These are phyloP conservation scores for Saccharomyces eubayanus DNA, from an alignment of 805 yeast species.

Conservation along the genomic window DNA sequence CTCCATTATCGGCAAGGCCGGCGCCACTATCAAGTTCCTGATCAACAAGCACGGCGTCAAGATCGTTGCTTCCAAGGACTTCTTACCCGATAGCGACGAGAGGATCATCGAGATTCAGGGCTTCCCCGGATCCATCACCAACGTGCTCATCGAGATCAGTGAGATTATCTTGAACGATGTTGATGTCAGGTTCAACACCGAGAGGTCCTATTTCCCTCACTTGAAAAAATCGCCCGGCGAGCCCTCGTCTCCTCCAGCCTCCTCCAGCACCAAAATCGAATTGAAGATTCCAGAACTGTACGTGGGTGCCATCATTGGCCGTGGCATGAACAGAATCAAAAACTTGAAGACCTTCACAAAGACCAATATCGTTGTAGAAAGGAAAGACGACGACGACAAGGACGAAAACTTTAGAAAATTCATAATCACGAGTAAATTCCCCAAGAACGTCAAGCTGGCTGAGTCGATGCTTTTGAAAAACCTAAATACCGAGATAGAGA, in stretches of 20 bases:
- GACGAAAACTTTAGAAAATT: conserved; percentile 40
- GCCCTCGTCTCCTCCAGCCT: background rate
- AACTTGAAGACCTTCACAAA: conserved; percentile 74
- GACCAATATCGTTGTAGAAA: conserved; percentile 69
- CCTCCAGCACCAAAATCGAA: background rate
- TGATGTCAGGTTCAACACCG: conserved; percentile 15
- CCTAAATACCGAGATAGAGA: conserved; percentile 49
- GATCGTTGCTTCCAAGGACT: conserved; percentile 82
- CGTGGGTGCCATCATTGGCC: conserved; percentile 87
- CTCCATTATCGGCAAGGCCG: conserved; percentile 78
- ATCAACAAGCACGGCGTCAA: conserved; percentile 53
- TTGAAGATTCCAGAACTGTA: conserved; percentile 58
- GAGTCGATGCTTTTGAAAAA: conserved; percentile 48
- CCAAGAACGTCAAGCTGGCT: conserved; percentile 47
- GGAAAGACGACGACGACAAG: conserved; percentile 53
- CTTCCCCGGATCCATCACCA: conserved; percentile 50
- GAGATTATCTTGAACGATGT: conserved; percentile 22
- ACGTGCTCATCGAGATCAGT: conserved; percentile 51
- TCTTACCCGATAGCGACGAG: conserved; percentile 73
- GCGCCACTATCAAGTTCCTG: conserved; percentile 68
- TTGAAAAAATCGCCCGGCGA: background rate
- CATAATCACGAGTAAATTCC: conserved; percentile 51
- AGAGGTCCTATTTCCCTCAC: conserved; percentile 53
- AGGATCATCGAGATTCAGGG: conserved; percentile 86
- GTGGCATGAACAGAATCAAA: conserved; percentile 76